Base-by-base conservation (phyloP, 306 rosid species). In the Pyrus communis region DNA sequence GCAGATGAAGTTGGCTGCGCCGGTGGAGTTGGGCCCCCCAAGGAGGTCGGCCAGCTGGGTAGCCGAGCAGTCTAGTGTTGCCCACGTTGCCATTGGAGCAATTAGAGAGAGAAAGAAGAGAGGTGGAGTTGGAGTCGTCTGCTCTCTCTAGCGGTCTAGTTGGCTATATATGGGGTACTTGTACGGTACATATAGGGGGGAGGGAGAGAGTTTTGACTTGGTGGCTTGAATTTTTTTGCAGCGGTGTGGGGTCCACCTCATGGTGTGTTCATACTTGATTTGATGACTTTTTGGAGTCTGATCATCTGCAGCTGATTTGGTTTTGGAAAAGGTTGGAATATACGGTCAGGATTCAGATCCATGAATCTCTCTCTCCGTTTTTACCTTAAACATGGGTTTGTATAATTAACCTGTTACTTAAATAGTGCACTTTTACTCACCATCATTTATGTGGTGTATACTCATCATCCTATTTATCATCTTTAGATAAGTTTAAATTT, bases 1-100 rank as follows among this genome's bases (percentile, higher is more conserved):
- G 79, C 98, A 94, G 75, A 94, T 90, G 67, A 81, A 71, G 38
- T 4, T 1, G 0, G 97, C 98, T 11, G 96, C 96, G 15, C 63
- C 97, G n/a, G 51, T 23, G 4, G 91, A 54, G 12, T 90, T 94
- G 31, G 94, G 80, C 35, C 97, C 96, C 0, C 40, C 42, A 38
- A 94, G 64, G 23, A 76, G 40, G 14, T 23, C 46, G 12, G 96
- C 83, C 23, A 94, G 91, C 1, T 77, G 78, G 8, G 52, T 8
- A 11, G 79, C 66, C 2, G 91, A 66, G 78, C 96, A 94, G 0
- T 2, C 11, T 25, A n/a, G 25, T 3, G 60, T 9, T 14, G 83
- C 68, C 68, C 43, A 63, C 43, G 23, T 63, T 3, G 68, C 82
- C 98, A 85, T 88, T 35, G 77, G 3, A 40, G 30, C 30, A 8